Evolutionary conservation across 345 rosid genomes (phyloP).

Genomic region (Nasturtium officinale): DNA sequence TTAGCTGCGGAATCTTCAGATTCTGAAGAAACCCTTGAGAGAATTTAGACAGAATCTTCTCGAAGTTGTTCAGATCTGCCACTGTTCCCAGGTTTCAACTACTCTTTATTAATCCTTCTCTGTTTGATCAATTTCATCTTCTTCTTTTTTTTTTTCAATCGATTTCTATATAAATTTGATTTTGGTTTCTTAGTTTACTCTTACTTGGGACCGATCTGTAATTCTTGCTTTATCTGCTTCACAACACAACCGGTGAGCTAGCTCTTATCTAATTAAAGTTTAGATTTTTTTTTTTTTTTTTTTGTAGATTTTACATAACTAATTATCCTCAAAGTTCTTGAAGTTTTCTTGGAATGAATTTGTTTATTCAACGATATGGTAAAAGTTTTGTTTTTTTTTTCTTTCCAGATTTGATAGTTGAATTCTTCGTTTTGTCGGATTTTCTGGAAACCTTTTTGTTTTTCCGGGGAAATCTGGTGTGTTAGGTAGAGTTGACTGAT

Average conservation of each 20-base stretch:
- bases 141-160: neutral
- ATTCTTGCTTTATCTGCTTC: conserved; percentile 10
- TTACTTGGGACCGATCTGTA: conserved; percentile 30
- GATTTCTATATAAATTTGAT: neutral
- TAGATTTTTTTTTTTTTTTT: neutral
- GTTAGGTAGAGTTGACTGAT: conserved; percentile 39
- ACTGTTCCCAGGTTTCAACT: conserved; percentile 36
- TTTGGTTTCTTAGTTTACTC: conserved; percentile 2
- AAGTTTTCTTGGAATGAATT: conserved; percentile 10
- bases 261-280: conserved; percentile 9
- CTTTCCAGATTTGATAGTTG: conserved; percentile 13
- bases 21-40: conserved; percentile 7
- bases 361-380: neutral
- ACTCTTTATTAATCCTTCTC: neutral
- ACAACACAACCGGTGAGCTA: conserved; percentile 11
- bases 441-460: conserved; percentile 7
- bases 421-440: conserved; percentile 29
- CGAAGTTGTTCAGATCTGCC: conserved; percentile 31
- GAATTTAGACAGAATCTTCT: conserved; percentile 7
- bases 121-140: conserved; percentile 28
- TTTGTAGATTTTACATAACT: neutral
- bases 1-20: conserved; percentile 42
- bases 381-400: neutral
- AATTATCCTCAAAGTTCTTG: neutral
- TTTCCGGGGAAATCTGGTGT: conserved; percentile 29